Evolutionary conservation across 371 early-diverging fungal species (phyloP).

Genomic region (Chytridium lagenaria): DNA sequence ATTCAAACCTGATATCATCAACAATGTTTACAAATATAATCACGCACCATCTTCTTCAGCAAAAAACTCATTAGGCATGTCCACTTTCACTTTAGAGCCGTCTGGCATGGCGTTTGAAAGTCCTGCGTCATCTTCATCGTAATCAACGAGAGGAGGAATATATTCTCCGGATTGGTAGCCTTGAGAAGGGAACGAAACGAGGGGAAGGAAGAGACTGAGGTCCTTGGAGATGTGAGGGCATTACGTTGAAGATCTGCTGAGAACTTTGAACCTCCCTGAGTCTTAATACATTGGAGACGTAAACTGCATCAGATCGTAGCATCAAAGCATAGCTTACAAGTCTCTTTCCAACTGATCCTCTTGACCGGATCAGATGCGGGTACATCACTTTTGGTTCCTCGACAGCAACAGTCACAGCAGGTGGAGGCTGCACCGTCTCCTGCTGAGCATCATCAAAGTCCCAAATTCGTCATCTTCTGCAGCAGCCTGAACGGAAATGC

Average conservation of each 20-base stretch:
- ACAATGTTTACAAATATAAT: no score
- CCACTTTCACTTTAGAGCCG: neutral
- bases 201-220: neutral
- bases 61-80: constrained; percentile 19
- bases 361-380: neutral
- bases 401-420: constrained; percentile 13
- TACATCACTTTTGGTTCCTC: neutral
- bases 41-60: constrained; percentile 14
- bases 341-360: neutral
- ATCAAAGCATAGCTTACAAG: no score
- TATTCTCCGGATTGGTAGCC: neutral
- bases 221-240: neutral
- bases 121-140: neutral
- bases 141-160: neutral
- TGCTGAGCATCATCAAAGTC: no score
- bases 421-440: no score
- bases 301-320: no score
- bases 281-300: no score
- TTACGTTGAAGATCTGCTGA: neutral
- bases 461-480: no score
- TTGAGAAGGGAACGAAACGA: no score
- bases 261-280: no score
- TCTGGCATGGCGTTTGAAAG: neutral
- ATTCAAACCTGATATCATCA: no score
- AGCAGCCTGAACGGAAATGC: no score